Percentiles rank a stretch among this genome's conserved stretches.
These are phyloP conservation scores for Fusarium hostae DNA, from an alignment of 2,329 filamentous ascomycete species.

Conservation along the genomic window DNA sequence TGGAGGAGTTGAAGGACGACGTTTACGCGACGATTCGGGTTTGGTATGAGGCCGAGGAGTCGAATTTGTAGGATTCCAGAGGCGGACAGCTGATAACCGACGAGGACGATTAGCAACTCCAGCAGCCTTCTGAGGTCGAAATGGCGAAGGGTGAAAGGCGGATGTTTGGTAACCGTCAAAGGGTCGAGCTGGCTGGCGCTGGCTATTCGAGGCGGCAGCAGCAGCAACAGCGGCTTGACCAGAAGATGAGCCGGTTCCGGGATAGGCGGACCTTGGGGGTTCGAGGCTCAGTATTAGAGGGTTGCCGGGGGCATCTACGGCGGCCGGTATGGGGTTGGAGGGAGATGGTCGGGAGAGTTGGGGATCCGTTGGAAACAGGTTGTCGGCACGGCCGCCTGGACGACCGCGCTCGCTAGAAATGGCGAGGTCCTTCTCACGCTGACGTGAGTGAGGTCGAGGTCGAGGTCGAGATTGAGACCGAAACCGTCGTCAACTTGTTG, in stretches of 20 bases:
- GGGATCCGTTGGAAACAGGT: conserved; percentile 61
- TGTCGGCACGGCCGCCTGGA: conserved; percentile 57
- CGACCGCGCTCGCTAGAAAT: conserved; percentile 54
- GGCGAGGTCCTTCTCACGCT: conserved; percentile 42
- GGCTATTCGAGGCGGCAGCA: conserved; percentile 35
- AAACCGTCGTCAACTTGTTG: conserved; percentile 14
- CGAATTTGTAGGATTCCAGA: conserved; percentile 72
- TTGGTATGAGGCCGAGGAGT: conserved; percentile 58
- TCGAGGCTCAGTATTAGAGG: conserved; percentile 44
- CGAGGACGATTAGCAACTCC: conserved; percentile 48
- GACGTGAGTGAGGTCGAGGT: conserved; percentile 32
- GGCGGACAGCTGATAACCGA: conserved; percentile 60
- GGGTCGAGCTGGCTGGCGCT: conserved; percentile 13
- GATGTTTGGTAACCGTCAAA: conserved; percentile 29
- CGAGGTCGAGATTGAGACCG: not conserved
- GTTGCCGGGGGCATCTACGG: conserved; percentile 47
- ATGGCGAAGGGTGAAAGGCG: conserved; percentile 48
- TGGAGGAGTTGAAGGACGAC: conserved; percentile 65
- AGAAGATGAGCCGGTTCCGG: conserved; percentile 37
- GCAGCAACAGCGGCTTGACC: conserved; percentile 32
- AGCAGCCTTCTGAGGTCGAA: conserved; percentile 55
- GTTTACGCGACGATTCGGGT: conserved; percentile 46
- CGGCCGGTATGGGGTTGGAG: conserved; percentile 40
- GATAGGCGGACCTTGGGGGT: conserved; percentile 49
- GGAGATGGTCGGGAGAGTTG: conserved; percentile 50